Evolutionary conservation across 2,329 filamentous ascomycete genomes (phyloP).

Genomic region (Plenodomus lindquistii): DNA sequence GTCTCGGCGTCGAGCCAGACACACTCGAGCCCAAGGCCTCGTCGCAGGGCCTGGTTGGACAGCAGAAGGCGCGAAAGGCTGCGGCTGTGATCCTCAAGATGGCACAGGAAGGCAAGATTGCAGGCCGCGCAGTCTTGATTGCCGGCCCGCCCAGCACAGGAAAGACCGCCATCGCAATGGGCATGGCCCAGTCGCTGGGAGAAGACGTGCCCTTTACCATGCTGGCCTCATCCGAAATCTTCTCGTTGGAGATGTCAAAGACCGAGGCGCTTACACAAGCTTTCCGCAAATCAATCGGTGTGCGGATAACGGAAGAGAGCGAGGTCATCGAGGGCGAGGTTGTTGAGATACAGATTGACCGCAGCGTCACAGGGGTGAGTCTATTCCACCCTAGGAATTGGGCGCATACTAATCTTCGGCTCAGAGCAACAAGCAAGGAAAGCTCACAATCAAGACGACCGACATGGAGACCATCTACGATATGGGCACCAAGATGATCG

Average conservation of each 20-base stretch:
- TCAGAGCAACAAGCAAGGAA: slow-evolving; percentile 91
- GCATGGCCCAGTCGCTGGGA: slow-evolving; percentile 95
- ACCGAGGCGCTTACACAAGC: slow-evolving; percentile 97
- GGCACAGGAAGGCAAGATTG: slow-evolving; percentile 99
- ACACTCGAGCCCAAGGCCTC: slow-evolving; percentile 82
- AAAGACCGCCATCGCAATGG: slow-evolving; percentile 98
- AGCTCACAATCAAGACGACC: slow-evolving; percentile 98
- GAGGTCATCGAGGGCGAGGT: slow-evolving; percentile 99
- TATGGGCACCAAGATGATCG: slow-evolving; percentile 99
- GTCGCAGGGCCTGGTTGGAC: slow-evolving; percentile 92
- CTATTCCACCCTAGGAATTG: background rate
- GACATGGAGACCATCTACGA: slow-evolving; percentile 99
- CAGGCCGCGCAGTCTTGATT: slow-evolving; percentile 90
- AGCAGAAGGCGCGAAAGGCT: slow-evolving; percentile 94
- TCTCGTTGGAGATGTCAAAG: slow-evolving; percentile 99
- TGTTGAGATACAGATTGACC: slow-evolving; percentile 97
- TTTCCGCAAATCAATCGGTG: slow-evolving; percentile 98
- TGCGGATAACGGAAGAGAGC: slow-evolving; percentile 97
- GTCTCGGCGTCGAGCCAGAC: slow-evolving; percentile 88
- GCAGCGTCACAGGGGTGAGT: slow-evolving; percentile 82
- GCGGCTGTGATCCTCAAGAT: slow-evolving; percentile 96
- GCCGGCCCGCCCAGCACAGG: slow-evolving; percentile 95
- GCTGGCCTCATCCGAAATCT: slow-evolving; percentile 94
- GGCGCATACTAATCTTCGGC: slow-evolving; percentile 11
- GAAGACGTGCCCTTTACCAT: slow-evolving; percentile 95